Conservation (phyloP, 2,329 filamentous ascomycete genomes). For the Dactylellina leptospora region DNA sequence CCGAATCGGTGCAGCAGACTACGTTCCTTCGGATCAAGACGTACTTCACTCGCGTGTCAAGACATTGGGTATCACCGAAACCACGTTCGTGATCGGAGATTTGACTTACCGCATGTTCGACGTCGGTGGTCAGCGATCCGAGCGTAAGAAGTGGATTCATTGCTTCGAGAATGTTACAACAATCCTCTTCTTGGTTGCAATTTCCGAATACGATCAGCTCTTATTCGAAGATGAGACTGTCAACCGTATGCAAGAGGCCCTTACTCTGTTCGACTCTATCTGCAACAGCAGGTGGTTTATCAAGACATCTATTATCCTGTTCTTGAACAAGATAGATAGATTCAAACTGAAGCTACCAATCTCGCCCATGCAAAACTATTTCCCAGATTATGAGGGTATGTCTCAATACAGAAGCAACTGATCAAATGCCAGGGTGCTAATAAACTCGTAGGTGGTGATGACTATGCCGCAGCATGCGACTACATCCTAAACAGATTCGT, state of each 20-base stretch:
- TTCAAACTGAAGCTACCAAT: slow-evolving; percentile 79
- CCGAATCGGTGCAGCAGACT: slow-evolving; percentile 88
- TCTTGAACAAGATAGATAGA: slow-evolving; percentile 78
- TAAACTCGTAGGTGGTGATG: slow-evolving; percentile 73
- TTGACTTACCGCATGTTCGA: slow-evolving; percentile 98
- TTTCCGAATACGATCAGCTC: slow-evolving; percentile 95
- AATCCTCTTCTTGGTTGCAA: slow-evolving; percentile 94
- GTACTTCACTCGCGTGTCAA: slow-evolving; percentile 95
- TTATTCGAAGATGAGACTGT: slow-evolving; percentile 96
- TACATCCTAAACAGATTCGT: slow-evolving; percentile 99
- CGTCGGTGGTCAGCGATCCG: slow-evolving; percentile 91
- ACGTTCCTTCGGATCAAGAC: slow-evolving; percentile 94
- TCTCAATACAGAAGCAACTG: slow-evolving; percentile 17
- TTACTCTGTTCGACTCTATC: slow-evolving; percentile 76
- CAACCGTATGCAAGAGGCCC: slow-evolving; percentile 77
- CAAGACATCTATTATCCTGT: slow-evolving; percentile 76
- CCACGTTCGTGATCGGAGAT: slow-evolving; percentile 92
- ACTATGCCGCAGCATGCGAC: slow-evolving; percentile 95
- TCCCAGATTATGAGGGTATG: slow-evolving; percentile 76
- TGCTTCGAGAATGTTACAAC: slow-evolving; percentile 98
- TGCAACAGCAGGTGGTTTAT: slow-evolving; percentile 78
- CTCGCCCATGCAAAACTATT: slow-evolving; percentile 79
- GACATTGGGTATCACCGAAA: slow-evolving; percentile 97
- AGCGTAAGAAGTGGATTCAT: slow-evolving; percentile 99
- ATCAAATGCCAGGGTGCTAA: slow-evolving; percentile 9